Percentiles rank a stretch among this genome's conserved stretches.
Conservation (phyloP, 805 yeast species). For the Saturnispora diversa region DNA sequence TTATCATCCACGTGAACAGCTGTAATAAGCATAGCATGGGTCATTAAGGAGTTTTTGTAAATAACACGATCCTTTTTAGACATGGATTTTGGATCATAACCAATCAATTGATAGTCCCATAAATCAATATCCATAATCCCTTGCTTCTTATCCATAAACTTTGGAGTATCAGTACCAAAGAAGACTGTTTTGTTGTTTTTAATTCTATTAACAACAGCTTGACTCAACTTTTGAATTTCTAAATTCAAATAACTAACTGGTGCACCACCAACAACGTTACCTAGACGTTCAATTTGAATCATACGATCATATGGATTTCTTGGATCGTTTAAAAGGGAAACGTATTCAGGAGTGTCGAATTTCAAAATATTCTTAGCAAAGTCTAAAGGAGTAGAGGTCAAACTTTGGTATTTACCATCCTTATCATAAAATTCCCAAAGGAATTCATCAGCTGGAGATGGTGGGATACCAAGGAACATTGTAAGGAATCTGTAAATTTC, state of each 20-base stretch:
- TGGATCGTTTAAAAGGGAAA: slow-evolving; percentile 76
- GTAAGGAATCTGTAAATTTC: slow-evolving; percentile 60
- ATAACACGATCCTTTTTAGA: slow-evolving; percentile 61
- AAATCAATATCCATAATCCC: slow-evolving; percentile 70
- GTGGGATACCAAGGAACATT: slow-evolving; percentile 71
- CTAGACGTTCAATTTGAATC: slow-evolving; percentile 65
- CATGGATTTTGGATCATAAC: slow-evolving; percentile 41
- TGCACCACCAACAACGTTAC: slow-evolving; percentile 65
- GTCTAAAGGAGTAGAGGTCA: slow-evolving; percentile 54
- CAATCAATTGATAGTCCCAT: slow-evolving; percentile 54
- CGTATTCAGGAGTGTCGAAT: slow-evolving; percentile 42
- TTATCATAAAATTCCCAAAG: slow-evolving; percentile 72
- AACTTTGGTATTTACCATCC: slow-evolving; percentile 41
- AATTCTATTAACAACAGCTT: slow-evolving; percentile 58
- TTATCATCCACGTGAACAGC: slow-evolving; percentile 66
- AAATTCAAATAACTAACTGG: slow-evolving; percentile 65
- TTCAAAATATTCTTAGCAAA: slow-evolving; percentile 51
- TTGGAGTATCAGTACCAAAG: slow-evolving; percentile 87
- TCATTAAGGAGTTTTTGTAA: slow-evolving; percentile 70
- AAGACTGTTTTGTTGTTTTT: slow-evolving; percentile 71
- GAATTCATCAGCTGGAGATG: slow-evolving; percentile 58
- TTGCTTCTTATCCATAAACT: slow-evolving; percentile 50
- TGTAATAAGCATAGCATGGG: slow-evolving; percentile 84
- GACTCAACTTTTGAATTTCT: slow-evolving; percentile 49
- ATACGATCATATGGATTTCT: slow-evolving; percentile 59